Evolutionary conservation across 2,329 filamentous ascomycete species (phyloP).

Genomic region (Penicillium sp.): DNA sequence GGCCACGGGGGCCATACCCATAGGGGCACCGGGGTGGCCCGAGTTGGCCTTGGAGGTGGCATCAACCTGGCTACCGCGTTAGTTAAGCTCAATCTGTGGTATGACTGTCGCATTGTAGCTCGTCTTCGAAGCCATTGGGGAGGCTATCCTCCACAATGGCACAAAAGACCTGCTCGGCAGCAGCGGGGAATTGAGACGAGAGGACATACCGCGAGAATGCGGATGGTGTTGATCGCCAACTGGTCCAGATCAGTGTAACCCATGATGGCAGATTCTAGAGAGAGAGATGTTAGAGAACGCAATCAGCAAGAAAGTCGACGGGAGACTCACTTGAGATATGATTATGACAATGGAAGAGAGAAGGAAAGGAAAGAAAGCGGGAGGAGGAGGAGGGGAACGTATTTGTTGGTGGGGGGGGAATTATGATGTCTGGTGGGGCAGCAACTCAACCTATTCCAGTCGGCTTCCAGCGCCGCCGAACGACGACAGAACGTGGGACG

Average conservation of each 20-base stretch:
- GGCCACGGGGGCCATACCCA: constrained; percentile 92
- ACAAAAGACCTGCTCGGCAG: not conserved
- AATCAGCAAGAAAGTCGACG: not conserved
- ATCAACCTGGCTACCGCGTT: constrained; percentile 72
- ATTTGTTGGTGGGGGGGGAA: constrained; percentile 33
- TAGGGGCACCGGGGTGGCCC: constrained; percentile 96
- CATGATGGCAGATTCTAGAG: constrained; percentile 62
- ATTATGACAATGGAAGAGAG: constrained; percentile 18
- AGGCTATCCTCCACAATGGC: constrained; percentile 6
- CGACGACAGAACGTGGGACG: not conserved
- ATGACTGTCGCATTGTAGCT: not conserved
- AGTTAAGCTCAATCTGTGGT: not conserved
- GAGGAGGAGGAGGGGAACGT: constrained; percentile 26
- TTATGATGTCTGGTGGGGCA: constrained; percentile 36
- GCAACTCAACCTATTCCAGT: not conserved
- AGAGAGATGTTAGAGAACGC: constrained; percentile 14
- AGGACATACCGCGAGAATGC: constrained; percentile 83
- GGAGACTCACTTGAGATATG: constrained; percentile 21
- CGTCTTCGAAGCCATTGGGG: not conserved
- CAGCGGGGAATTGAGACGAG: constrained; percentile 14
- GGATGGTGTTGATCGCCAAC: constrained; percentile 97
- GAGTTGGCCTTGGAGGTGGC: constrained; percentile 95
- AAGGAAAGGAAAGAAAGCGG: constrained; percentile 21
- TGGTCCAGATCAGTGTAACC: constrained; percentile 83
- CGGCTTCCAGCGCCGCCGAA: not conserved